Base-by-base conservation (phyloP, 176 grass and related monocot species). In the Musa itinerans region DNA sequence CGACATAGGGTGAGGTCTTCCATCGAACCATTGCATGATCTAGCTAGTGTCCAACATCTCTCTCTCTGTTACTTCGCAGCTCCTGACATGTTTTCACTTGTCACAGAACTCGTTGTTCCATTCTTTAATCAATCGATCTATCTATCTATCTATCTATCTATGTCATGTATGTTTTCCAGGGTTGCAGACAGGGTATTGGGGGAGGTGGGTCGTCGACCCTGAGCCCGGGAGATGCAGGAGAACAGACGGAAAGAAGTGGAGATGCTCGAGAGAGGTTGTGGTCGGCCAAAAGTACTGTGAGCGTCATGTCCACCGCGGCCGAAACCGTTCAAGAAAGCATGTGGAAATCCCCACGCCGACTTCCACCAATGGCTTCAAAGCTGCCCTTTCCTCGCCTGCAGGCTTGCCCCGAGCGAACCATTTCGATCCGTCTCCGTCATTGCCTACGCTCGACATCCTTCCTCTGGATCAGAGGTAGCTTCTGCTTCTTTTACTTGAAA, bases 301-400 rank as follows among this genome's bases (percentile, higher is more conserved):
- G 67, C 78, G 68, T 29, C 78, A 79, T 71, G 68, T 79, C 0
- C 78, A 71, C 43, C 53, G 78, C 23, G 68, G 68, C 21, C 68
- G 78, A 26, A 62, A 59, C 67, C 78, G 78, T 80, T 80, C 78
- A 63, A 80, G 78, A 72, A 80, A 80, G 68, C 78, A 52, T 80
- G 78, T 71, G 78, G 53, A 72, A 72, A 50, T 34, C 77, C 13
- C 77, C 64, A 57, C 77, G 13, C 65, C 52, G 14, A 17, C 77
- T 50, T 50, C 57, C 56, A 50, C 50, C 23, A 21, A n/a, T 43
- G 9, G 76, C 2, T 29, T 56, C 17, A 56, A 69, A 34, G 13
- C 76, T 52, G 53, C 11, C 57, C 43, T 24, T 51, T 63, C 64
- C 24, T 56, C 53, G 48, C 50, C 76, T 54, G 10, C 51, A 54